Evolutionary conservation across 78 protist species (phyloP), one percentile per base, ranked within the genome.

Genomic region (Chrysochromulina parva): DNA sequence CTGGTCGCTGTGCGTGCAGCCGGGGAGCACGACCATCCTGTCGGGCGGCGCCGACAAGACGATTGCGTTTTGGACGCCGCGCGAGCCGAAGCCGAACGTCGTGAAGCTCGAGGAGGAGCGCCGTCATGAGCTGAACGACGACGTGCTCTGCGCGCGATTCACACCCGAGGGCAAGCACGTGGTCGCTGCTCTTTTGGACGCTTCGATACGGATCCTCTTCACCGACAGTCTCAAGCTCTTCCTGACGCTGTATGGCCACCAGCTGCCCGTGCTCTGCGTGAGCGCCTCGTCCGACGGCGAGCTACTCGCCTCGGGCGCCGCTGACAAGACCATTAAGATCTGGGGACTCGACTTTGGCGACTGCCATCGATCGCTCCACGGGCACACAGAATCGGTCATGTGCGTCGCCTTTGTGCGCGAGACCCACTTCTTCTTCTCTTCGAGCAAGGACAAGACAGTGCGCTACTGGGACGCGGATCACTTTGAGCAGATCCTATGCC

Each of bases 321-420:
- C 99, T 0, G 99, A 98, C 93, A 98, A 98, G 93, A 97, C 93
- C 57, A 89, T 98, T 48, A 96, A 96, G 93, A 60, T 98, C 47
- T 97, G 99, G 99, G 97, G 99, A 54, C 92, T 95, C 19, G 99
- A 98, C 91, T 97, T 97, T 90, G 99, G 99, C 54, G 99, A 98
- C 90, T 97, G 98, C 89, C 94, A 90, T 71, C 96, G 95, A 86
- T 48, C 81, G 69, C 74, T 88, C 60, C 54, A 1, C 66, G 91
- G 59, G 14, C 91, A 88, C 91, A 22, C 65, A 22, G 69, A 58
- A 16, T 13, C 88, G 28, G 95, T 99, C 81, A 97, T 54, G 94
- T 84, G 88, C 53, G 92, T 97, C 50, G 74, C 85, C 10, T 97
- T 97, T 76, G 95, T 97, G 60, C 97, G 94, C 47, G 84, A 89